Base-by-base conservation (phyloP, 306 rosid species). In the Sophora flavescens region DNA sequence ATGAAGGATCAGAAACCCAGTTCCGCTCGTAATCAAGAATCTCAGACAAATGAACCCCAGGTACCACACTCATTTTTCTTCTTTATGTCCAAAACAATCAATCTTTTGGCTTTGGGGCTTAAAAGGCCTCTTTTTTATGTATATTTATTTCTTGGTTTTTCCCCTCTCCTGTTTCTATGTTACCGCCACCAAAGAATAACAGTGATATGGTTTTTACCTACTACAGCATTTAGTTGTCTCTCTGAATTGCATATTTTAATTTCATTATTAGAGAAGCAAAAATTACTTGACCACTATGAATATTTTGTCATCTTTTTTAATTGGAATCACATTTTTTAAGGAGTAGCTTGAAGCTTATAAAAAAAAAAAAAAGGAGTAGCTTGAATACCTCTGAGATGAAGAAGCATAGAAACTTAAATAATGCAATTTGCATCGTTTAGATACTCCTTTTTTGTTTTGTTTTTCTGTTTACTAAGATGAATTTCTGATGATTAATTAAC, bases 1-100 rank as follows among this genome's bases (percentile, higher is more conserved):
- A 84, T 60, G 64, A 59, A 66, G 74, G 74, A 82, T 52, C 82
- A 73, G 3, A 70, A 16, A 1, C 70, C 48, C 58, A 48, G 76
- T 80, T 80, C 67, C 39, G 52, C 61, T 79, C 9, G 47, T 52
- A 75, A 36, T 52, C 81, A 75, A 59, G 77, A 74, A 65, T 82
- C 66, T 39, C 82, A 78, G 42, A 42, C 75, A 50, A 76, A 50
- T 70, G 75, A 22, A 38, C 41, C 68, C 22, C 70, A 26, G 75
- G 88, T 83, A 81, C 13, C 76, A 41, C 35, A 44, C 50, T 12
- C 28, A 6, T 38, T 47, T 53, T 50, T 59, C 28, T 28, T 17
- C 33, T 18, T 79, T 63, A 32, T 70, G 18, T 35, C 11, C 11
- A 14, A 59, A 74, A 39, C 30, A 15, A 51, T 26, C 64, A 18